A percentile compares a stretch with the other conserved stretches of the same genome.
These are phyloP conservation scores for Sisymbrium altissimum DNA, from an alignment of 345 rosid species.

Conservation along the genomic window DNA sequence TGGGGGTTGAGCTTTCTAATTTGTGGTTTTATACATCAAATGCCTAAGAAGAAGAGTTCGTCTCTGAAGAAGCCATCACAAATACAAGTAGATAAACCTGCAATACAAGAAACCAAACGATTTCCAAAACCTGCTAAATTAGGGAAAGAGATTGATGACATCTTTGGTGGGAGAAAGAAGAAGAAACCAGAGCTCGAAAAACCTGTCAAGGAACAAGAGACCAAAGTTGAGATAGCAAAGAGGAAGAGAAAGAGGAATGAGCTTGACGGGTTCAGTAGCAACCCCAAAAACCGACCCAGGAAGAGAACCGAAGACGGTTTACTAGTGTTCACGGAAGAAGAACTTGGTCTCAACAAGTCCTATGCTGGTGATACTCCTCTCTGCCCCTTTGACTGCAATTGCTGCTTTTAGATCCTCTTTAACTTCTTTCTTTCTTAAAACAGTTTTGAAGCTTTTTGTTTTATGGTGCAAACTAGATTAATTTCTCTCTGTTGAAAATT, in stretches of 20 bases:
- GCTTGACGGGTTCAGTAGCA: background rate
- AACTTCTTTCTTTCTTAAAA: background rate
- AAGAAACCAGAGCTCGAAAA: slow-evolving; percentile 29
- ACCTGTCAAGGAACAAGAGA: slow-evolving; percentile 10
- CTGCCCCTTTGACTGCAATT: slow-evolving; percentile 85
- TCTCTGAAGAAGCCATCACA: slow-evolving; percentile 19
- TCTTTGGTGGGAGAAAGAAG: slow-evolving; percentile 43
- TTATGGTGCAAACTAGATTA: background rate
- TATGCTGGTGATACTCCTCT: slow-evolving; percentile 62
- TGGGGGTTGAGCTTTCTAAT: background rate
- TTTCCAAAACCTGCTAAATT: slow-evolving; percentile 22
- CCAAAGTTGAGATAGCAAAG: slow-evolving; percentile 30
- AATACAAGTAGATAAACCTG: background rate
- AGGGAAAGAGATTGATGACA: slow-evolving; percentile 43
- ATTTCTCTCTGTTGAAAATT: background rate
- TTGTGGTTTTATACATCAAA: background rate
- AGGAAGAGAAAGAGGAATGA: slow-evolving; percentile 31
- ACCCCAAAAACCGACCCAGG: slow-evolving; percentile 30
- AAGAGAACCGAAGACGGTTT: slow-evolving; percentile 60
- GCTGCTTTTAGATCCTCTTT: slow-evolving; percentile 55
- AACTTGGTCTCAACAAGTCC: slow-evolving; percentile 50
- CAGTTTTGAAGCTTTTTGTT: background rate
- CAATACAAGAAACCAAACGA: slow-evolving; percentile 13
- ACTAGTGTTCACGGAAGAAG: slow-evolving; percentile 54
- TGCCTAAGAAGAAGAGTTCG: slow-evolving; percentile 36